Percentiles rank a stretch among this genome's conserved stretches.
These are phyloP conservation scores for Geranomyces variabilis DNA, from an alignment of 192 early-diverging fungal species.

Conservation along the genomic window DNA sequence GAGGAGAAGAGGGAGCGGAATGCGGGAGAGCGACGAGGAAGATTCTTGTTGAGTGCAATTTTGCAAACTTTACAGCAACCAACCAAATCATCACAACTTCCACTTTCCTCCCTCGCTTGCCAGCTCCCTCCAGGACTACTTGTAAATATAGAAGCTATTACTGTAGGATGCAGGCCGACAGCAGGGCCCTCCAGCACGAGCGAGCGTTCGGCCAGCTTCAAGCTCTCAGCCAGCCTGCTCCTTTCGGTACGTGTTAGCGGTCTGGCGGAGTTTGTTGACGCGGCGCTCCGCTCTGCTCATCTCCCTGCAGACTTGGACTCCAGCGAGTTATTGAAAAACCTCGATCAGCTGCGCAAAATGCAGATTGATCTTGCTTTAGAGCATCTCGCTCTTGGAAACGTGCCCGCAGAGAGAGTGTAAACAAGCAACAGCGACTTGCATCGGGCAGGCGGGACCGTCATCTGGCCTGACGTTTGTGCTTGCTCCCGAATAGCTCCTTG, in stretches of 20 bases:
- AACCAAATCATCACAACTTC: no score
- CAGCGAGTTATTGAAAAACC: constrained; percentile 11
- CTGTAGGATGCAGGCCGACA: no score
- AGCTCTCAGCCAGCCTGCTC: background rate
- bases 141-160: no score
- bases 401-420: constrained; percentile 23
- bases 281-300: no score
- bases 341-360: constrained; percentile 32
- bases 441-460: background rate
- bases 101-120: no score
- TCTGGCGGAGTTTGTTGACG: no score
- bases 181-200: constrained; percentile 14
- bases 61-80: no score
- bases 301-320: constrained; percentile 17
- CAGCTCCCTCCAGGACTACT: no score
- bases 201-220: background rate
- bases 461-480: background rate
- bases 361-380: constrained; percentile 37
- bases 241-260: constrained; percentile 3
- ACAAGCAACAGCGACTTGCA: background rate
- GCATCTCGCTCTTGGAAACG: constrained; percentile 26
- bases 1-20: no score
- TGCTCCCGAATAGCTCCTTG: constrained; percentile 7
- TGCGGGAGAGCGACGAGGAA: no score
- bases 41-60: no score